A percentile compares a stretch with the other conserved stretches of the same genome.
These are phyloP conservation scores for Vaccinium macrocarpon DNA, from an alignment of 148 eudicot genomes.

Conservation along the genomic window DNA sequence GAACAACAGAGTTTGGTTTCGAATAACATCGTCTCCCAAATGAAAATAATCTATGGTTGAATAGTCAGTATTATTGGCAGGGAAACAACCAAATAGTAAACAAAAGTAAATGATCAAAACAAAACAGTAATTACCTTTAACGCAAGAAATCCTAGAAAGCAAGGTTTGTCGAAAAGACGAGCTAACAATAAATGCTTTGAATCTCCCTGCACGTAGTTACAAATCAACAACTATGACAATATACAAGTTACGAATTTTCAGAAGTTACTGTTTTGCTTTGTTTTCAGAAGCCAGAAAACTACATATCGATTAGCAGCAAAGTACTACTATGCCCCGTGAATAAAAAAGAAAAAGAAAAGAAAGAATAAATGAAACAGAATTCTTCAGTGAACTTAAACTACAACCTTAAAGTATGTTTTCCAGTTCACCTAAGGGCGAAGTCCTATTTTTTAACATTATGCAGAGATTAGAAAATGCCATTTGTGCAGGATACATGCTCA, in stretches of 20 bases:
- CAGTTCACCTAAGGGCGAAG: not conserved
- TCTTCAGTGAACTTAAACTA: not conserved
- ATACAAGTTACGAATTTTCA: not conserved
- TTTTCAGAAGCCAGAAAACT: not conserved
- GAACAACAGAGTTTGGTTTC: not conserved
- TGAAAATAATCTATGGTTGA: not conserved
- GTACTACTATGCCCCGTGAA: not conserved
- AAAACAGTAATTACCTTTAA: conserved; percentile 46
- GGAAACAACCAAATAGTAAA: not conserved
- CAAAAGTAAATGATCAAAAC: not conserved
- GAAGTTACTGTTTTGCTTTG: no score
- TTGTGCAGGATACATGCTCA: not conserved
- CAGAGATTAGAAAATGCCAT: not conserved
- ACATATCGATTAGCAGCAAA: not conserved
- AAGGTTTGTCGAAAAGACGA: conserved; percentile 95
- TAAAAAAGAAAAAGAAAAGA: not conserved
- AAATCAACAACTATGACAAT: not conserved
- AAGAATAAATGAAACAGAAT: not conserved
- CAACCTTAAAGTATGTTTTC: not conserved
- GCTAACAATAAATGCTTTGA: conserved; percentile 74
- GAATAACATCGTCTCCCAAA: not conserved
- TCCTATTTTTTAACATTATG: not conserved
- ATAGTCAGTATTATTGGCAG: not conserved
- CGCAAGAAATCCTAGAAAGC: conserved; percentile 86
- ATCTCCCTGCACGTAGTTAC: conserved; percentile 49